These are phyloP conservation scores for Colletotrichum spinosum DNA, from an alignment of 2,329 filamentous ascomycete genomes.

Conservation along the genomic window DNA sequence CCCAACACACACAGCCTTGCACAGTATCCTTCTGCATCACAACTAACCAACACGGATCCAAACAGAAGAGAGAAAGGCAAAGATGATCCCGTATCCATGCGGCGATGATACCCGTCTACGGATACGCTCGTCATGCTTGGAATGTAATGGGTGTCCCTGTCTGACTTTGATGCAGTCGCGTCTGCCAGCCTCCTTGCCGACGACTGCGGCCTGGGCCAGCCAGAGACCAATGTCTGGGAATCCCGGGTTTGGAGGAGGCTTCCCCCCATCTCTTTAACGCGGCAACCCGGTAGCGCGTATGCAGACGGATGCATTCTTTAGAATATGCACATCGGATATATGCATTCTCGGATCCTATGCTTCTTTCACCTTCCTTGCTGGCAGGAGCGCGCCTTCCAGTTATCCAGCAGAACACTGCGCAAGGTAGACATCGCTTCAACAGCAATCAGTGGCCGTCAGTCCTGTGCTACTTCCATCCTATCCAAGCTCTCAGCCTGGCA, in stretches of 20 bases:
- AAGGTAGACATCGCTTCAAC: no score
- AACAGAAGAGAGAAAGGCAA: no score
- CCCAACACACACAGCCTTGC: no score
- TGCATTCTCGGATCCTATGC: no score
- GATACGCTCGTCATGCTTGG: conserved; percentile 18
- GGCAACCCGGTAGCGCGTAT: not conserved
- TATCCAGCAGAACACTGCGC: no score
- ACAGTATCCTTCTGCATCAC: conserved; percentile 1
- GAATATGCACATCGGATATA: no score
- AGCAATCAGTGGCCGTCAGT: no score
- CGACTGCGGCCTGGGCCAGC: conserved; percentile 2
- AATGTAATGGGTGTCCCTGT: conserved; percentile 29
- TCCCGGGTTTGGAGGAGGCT: conserved; percentile 4
- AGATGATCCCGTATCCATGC: not conserved
- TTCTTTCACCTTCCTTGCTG: no score
- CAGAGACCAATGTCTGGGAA: conserved; percentile 17
- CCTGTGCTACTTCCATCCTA: no score
- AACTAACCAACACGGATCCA: not conserved
- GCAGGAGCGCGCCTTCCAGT: no score
- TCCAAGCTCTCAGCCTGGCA: no score
- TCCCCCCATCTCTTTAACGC: not conserved
- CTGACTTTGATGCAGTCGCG: conserved; percentile 19
- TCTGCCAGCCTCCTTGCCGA: not conserved
- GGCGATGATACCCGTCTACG: conserved; percentile 16
- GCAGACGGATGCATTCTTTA: not conserved